Conservation (phyloP, 2,329 filamentous ascomycete species). For the Waltergamsia citrina region DNA sequence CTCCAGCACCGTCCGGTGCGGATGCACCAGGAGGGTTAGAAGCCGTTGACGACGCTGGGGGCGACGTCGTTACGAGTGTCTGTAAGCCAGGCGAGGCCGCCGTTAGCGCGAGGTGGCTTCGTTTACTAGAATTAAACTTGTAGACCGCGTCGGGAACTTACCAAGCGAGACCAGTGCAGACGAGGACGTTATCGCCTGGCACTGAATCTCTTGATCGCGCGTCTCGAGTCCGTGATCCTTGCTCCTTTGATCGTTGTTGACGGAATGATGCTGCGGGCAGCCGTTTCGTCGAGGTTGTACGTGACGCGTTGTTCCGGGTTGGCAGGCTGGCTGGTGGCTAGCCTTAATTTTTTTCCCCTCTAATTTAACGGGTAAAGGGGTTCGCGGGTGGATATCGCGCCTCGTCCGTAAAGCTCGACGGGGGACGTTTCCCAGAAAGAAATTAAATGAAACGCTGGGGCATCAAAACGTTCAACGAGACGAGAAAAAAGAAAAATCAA, state of each 20-base stretch:
- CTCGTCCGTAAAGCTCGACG: background rate
- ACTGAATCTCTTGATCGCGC: conserved; percentile 37
- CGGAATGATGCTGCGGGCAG: conserved; percentile 1
- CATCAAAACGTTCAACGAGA: conserved; percentile 2
- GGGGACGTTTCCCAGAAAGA: background rate
- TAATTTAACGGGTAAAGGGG: conserved; percentile 3
- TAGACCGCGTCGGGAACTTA: conserved; percentile 28
- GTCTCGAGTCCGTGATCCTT: conserved; percentile 10
- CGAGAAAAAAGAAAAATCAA: conserved; percentile 12
- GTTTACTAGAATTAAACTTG: conserved; percentile 5
- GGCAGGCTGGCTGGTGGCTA: too few relatives aligned
- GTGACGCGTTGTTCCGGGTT: conserved; percentile 1
- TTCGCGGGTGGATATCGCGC: background rate
- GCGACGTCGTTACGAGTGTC: conserved; percentile 45
- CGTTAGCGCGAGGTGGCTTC: background rate
- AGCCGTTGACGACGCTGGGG: conserved; percentile 35
- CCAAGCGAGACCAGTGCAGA: conserved; percentile 55
- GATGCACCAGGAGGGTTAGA: conserved; percentile 48
- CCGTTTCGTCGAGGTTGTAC: conserved; percentile 2
- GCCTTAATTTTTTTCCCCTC: background rate
- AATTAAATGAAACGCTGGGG: background rate
- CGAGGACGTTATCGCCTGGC: conserved; percentile 48
- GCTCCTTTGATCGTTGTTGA: background rate
- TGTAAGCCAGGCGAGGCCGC: conserved; percentile 8
- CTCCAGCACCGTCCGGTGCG: conserved; percentile 47